Evolutionary conservation across 495 filamentous ascomycete genomes (phyloP).

Genomic region (Penicillium longicatenatum): DNA sequence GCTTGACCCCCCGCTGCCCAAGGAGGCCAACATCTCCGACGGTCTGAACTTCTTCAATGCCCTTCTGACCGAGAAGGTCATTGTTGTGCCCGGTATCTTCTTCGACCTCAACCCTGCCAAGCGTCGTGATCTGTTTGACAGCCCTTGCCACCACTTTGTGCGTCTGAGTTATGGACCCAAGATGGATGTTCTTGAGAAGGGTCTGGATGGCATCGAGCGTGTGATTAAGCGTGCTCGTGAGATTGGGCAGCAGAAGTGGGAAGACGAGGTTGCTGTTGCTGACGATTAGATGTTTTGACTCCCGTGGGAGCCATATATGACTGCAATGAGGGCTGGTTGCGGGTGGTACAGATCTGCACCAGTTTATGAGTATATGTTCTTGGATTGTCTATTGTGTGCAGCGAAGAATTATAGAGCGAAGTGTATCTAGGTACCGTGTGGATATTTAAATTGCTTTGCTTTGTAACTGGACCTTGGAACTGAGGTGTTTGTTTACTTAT

Average conservation of each 20-base stretch:
- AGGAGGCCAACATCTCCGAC: constrained; percentile 71
- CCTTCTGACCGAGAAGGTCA: constrained; percentile 87
- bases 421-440: not conserved
- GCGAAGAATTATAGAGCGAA: constrained; percentile 1
- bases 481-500: not conserved
- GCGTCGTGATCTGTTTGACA: constrained; percentile 88
- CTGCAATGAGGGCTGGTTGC: not conserved
- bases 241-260: constrained; percentile 31
- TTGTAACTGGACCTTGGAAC: not conserved
- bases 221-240: constrained; percentile 55
- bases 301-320: not conserved
- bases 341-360: not conserved
- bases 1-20: constrained; percentile 41
- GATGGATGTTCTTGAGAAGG: constrained; percentile 83
- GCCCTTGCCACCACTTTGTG: constrained; percentile 94
- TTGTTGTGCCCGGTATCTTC: constrained; percentile 90
- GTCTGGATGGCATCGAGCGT: constrained; percentile 86
- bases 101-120: constrained; percentile 86
- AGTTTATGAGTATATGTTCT: constrained; percentile 1
- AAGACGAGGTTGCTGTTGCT: constrained; percentile 45
- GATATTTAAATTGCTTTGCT: not conserved
- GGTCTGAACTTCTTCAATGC: constrained; percentile 96
- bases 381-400: not conserved
- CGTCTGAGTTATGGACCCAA: constrained; percentile 87
- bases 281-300: constrained; percentile 35